Percentiles rank a stretch among this genome's conserved stretches.
These are phyloP conservation scores for Gaultheria prostrata DNA, from an alignment of 148 eudicot genomes.

Conservation along the genomic window DNA sequence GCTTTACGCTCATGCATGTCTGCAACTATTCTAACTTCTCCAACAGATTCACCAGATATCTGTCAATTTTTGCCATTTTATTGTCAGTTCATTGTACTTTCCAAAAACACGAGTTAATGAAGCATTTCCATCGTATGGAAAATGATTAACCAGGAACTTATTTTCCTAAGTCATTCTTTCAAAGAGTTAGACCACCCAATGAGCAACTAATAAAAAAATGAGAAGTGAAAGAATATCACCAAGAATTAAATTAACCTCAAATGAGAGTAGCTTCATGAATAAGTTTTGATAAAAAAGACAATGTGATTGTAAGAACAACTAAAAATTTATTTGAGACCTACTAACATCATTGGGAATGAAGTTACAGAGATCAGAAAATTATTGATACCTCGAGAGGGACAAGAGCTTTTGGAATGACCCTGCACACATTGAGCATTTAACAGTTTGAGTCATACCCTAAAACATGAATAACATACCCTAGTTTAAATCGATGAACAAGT, in stretches of 20 bases:
- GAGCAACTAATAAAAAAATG: neutral
- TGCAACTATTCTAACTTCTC: slow-evolving; percentile 76
- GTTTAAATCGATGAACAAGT: slow-evolving; percentile 4
- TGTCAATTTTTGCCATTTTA: slow-evolving; percentile 24
- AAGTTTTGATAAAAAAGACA: neutral
- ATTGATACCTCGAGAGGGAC: slow-evolving; percentile 81
- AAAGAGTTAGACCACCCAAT: neutral
- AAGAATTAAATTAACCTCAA: slow-evolving; percentile 11
- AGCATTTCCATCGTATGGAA: neutral
- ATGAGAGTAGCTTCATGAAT: neutral
- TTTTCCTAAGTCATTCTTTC: neutral
- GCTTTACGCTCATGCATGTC: slow-evolving; percentile 99
- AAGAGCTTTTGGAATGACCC: slow-evolving; percentile 89
- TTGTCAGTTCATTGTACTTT: neutral
- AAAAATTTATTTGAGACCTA: neutral
- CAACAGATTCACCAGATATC: slow-evolving; percentile 86
- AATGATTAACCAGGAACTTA: neutral
- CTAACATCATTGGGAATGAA: neutral
- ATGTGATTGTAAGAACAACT: neutral
- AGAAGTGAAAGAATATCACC: neutral
- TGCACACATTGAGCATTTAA: slow-evolving; percentile 38
- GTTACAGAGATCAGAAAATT: slow-evolving; percentile 5
- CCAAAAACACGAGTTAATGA: neutral
- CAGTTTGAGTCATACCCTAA: slow-evolving; percentile 14
- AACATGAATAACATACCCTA: slow-evolving; percentile 12